These are phyloP conservation scores for Stenocarpella maydis DNA, from an alignment of 2,329 filamentous ascomycete species.

Conservation along the genomic window DNA sequence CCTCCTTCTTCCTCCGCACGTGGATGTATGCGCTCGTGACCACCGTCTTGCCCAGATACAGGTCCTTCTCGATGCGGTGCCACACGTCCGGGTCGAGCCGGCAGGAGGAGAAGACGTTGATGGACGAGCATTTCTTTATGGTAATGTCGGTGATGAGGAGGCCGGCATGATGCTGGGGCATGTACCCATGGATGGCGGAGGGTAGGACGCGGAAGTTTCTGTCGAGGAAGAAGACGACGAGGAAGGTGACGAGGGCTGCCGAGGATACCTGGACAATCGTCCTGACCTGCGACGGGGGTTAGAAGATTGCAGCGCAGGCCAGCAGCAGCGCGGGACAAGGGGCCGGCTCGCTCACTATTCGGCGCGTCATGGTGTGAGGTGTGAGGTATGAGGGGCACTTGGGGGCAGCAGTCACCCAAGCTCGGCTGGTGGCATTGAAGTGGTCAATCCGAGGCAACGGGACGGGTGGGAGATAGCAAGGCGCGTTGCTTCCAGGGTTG, in stretches of 20 bases:
- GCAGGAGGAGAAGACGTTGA: constrained; percentile 80
- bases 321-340: too few species aligned
- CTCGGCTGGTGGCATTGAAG: constrained; percentile 34
- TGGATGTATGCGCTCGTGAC: constrained; percentile 81
- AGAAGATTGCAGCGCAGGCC: not conserved
- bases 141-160: constrained; percentile 87
- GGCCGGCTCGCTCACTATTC: constrained; percentile 30
- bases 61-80: constrained; percentile 88
- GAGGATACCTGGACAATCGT: constrained; percentile 79
- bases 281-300: constrained; percentile 56
- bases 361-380: constrained; percentile 33
- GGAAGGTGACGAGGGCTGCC: constrained; percentile 70
- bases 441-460: constrained; percentile 22
- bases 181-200: constrained; percentile 83
- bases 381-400: constrained; percentile 8
- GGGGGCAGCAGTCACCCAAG: constrained; percentile 31
- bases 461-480: constrained; percentile 29
- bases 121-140: constrained; percentile 75
- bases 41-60: constrained; percentile 80
- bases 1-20: constrained; percentile 84
- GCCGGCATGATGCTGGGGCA: constrained; percentile 85
- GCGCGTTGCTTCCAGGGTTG: constrained; percentile 34
- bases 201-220: constrained; percentile 88
- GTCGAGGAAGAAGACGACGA: constrained; percentile 84
- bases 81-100: constrained; percentile 75